These are phyloP conservation scores for Gossypium lobatum DNA, from an alignment of 441 rosid species.

Conservation along the genomic window DNA sequence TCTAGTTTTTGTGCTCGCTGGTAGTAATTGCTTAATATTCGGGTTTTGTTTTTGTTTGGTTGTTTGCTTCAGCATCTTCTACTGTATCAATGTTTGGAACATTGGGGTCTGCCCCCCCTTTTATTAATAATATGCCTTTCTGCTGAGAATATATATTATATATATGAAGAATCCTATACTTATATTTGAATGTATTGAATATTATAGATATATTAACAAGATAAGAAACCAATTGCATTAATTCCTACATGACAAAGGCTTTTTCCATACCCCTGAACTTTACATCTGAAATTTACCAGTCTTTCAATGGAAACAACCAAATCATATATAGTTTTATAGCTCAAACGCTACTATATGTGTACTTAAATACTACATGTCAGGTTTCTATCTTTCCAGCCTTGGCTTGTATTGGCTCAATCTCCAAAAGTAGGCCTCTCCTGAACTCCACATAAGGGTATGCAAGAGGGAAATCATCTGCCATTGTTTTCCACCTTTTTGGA, in stretches of 20 bases:
- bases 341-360: neutral
- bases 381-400: neutral
- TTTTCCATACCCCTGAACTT: neutral
- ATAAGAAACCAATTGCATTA: neutral
- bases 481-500: conserved; percentile 54
- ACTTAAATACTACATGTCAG: neutral
- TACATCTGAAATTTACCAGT: neutral
- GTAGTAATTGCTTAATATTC: too few species aligned
- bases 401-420: conserved; percentile 33
- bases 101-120: too few species aligned
- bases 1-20: too few species aligned
- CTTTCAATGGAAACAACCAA: neutral
- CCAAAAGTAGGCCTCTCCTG: conserved; percentile 52
- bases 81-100: too few species aligned
- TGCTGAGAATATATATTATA: too few species aligned
- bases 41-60: too few species aligned
- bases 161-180: too few species aligned
- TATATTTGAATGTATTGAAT: neutral
- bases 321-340: neutral
- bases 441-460: conserved; percentile 86
- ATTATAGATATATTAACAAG: too few species aligned
- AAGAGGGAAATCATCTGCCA: conserved; percentile 56
- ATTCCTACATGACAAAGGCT: neutral
- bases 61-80: too few species aligned
- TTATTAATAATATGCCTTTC: too few species aligned